Base-by-base conservation (phyloP, 768 basidiomycete genomes). In the Naganishia friedmannii region DNA sequence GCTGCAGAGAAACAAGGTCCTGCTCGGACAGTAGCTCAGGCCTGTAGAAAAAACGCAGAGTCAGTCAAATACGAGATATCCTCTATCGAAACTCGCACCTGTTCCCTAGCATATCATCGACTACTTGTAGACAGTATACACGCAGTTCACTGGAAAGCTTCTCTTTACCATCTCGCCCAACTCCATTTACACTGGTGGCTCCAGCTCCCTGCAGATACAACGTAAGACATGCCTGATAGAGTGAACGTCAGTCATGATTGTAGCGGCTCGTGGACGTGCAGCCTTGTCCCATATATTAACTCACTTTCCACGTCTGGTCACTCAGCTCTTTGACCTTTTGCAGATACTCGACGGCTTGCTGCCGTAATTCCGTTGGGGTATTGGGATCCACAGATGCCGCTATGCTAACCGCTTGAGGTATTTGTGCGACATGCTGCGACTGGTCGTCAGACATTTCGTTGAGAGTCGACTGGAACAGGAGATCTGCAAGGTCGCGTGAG, bases 301-400 rank as follows among this genome's bases (percentile, higher is more conserved):
- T 90, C 53, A 93, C 85, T 78, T 88, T 85, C 93, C 94, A 97
- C 37, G 82, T 81, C 69, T 83, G 81, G 23, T 85, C 84, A 17
- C 89, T 85, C 79, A 90, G 90, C 79, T 88, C 87, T 76, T 91
- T 89, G 72, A 96, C 84, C 68, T 85, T 86, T 32, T 87, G 85
- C 37, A 97, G 84, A 80, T 90, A 97, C 68, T 89, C 87, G 74
- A 96, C 84, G 39, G 94, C 94, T 80, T 94, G 89, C 70, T 88
- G 89, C 82, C 93, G 91, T 39, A 95, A 82, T 31, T 85, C 79
- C 8, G 74, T 71, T 66, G 82, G 77, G 13, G 78, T 74, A 8
- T 55, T 63, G 67, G 66, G 89, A 55, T 77, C 78, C 29, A 70
- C 89, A 83, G 93, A 89, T 71, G 90, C 90, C 63, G 93, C 93